Conservation (phyloP, 2,329 filamentous ascomycete genomes). For the Arthrobotrys conoides region DNA sequence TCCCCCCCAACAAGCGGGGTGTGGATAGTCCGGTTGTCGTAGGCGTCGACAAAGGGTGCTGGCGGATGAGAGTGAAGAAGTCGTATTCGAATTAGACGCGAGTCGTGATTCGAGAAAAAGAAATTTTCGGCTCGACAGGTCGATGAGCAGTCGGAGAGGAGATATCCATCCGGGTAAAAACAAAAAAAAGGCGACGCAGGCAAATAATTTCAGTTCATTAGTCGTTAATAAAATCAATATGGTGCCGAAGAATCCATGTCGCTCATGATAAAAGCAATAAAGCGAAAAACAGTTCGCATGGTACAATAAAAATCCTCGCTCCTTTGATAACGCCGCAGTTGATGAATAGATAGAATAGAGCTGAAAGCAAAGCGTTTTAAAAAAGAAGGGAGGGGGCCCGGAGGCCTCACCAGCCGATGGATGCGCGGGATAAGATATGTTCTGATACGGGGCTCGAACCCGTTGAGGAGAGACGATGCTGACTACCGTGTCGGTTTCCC, state of each 20-base stretch:
- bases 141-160: slow-evolving; percentile 8
- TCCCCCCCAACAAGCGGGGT: neutral
- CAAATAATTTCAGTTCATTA: slow-evolving; percentile 44
- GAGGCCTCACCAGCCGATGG: neutral
- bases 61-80: neutral
- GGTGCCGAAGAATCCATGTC: slow-evolving; percentile 16
- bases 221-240: slow-evolving; percentile 42
- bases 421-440: neutral
- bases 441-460: neutral
- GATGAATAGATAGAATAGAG: slow-evolving; percentile 32
- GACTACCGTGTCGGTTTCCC: no score
- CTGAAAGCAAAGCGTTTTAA: slow-evolving; percentile 15
- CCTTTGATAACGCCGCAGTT: slow-evolving; percentile 52
- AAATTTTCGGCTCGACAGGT: neutral
- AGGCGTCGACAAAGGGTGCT: neutral
- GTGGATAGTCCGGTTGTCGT: slow-evolving; percentile 24
- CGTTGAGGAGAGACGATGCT: no score
- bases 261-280: slow-evolving; percentile 39
- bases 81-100: neutral
- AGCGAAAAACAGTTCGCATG: slow-evolving; percentile 29
- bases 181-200: slow-evolving; percentile 24
- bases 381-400: slow-evolving; percentile 13
- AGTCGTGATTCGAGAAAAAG: neutral
- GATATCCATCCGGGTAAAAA: slow-evolving; percentile 13
- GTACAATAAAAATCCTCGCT: slow-evolving; percentile 47